These are phyloP conservation scores for slime mould (Dictyostelium discoideum) DNA, from an alignment of 78 protist species.

Conservation along the genomic window DNA sequence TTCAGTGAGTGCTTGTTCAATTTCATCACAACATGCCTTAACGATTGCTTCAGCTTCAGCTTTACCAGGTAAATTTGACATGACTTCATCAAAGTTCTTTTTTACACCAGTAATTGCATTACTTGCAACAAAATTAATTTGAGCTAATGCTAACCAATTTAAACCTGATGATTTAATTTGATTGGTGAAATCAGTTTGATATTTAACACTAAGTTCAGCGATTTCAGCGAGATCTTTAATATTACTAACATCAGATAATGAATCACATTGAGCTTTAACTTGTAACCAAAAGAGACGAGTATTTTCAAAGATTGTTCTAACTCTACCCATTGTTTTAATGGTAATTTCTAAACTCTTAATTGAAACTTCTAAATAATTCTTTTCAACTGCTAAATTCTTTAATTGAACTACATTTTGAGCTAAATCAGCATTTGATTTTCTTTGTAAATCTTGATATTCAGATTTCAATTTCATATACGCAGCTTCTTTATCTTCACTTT, in stretches of 20 bases:
- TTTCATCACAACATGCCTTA: background rate
- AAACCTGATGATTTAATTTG: background rate
- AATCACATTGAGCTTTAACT: conserved; percentile 2
- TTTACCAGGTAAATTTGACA: conserved; percentile 15
- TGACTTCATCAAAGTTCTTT: conserved; percentile 2
- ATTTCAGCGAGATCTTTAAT: background rate
- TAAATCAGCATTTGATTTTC: conserved; percentile 42
- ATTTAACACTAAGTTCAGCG: background rate
- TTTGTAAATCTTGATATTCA: conserved; percentile 30
- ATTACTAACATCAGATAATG: background rate
- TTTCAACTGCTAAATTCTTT: background rate
- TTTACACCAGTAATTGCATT: background rate
- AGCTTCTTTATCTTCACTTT: background rate
- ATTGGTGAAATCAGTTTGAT: background rate
- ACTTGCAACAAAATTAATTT: background rate
- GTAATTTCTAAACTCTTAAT: conserved; percentile 3
- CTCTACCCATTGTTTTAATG: conserved; percentile 17
- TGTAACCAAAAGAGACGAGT: conserved; percentile 14
- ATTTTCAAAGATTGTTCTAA: conserved; percentile 10
- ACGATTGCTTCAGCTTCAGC: conserved; percentile 9
- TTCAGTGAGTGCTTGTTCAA: background rate
- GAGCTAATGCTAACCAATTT: background rate
- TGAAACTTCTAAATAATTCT: conserved; percentile 15
- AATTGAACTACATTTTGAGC: background rate
- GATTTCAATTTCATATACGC: background rate